Evolutionary conservation across 2,329 filamentous ascomycete species (phyloP).

Genomic region (Dactylellina sp.): DNA sequence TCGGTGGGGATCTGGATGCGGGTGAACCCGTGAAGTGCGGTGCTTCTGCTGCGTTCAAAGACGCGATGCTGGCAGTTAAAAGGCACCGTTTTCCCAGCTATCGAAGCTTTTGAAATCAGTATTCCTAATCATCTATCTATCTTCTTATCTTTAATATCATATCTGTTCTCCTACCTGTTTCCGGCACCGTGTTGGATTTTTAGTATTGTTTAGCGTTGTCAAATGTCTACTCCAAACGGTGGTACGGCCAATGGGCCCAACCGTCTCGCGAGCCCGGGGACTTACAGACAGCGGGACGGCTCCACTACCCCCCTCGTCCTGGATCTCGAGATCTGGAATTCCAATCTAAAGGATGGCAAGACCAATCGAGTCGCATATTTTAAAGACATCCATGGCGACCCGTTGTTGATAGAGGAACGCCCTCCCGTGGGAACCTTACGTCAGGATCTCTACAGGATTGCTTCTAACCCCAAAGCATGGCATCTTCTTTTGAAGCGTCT

Average conservation of each 20-base stretch:
- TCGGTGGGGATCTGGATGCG: slow-evolving; percentile 5
- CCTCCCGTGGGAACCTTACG: slow-evolving; percentile 27
- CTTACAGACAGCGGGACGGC: slow-evolving; percentile 22
- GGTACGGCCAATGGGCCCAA: slow-evolving; percentile 2
- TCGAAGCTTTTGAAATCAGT: not conserved
- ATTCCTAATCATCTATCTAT: too few species aligned
- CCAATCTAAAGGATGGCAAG: slow-evolving; percentile 16
- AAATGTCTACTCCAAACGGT: slow-evolving; percentile 9
- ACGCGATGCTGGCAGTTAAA: slow-evolving; percentile 13
- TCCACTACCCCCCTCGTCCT: slow-evolving; percentile 19
- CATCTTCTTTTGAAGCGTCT: slow-evolving; percentile 32
- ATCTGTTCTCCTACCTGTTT: not conserved
- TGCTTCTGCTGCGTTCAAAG: too few species aligned
- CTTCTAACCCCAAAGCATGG: slow-evolving; percentile 35
- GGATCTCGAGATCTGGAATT: slow-evolving; percentile 36
- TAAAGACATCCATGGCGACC: slow-evolving; percentile 47
- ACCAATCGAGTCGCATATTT: slow-evolving; percentile 36
- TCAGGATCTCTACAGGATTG: slow-evolving; percentile 32
- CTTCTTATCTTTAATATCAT: not conserved
- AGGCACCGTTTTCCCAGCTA: slow-evolving; percentile 4
- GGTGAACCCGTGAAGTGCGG: not conserved
- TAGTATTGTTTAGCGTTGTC: not conserved
- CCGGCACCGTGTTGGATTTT: slow-evolving; percentile 17
- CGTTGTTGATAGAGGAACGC: slow-evolving; percentile 42
- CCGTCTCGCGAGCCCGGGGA: not conserved